phyloP scores from a whole-genome alignment of 768 basidiomycete species.

The Lyophyllum semitale region DNA sequence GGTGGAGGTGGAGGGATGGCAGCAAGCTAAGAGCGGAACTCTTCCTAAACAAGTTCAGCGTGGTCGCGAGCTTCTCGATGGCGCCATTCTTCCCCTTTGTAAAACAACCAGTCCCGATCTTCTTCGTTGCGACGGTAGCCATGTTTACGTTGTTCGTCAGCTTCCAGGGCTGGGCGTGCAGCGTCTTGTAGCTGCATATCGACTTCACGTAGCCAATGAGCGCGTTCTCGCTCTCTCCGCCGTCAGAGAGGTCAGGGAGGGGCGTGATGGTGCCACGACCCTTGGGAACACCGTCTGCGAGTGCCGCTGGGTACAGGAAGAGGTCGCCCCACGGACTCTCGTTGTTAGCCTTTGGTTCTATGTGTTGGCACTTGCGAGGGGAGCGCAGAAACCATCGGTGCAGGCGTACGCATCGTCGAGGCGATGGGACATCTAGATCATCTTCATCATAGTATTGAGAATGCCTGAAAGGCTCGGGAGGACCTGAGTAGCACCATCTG shows the following conservation, averaged over 20 bases:
- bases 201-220: slow-evolving; percentile 60
- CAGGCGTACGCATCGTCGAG: slow-evolving; percentile 1
- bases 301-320: slow-evolving; percentile 12
- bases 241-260: slow-evolving; percentile 35
- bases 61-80: slow-evolving; percentile 56
- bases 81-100: slow-evolving; percentile 58
- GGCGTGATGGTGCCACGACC: slow-evolving; percentile 36
- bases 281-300: background rate
- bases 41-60: slow-evolving; percentile 46
- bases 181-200: slow-evolving; percentile 46
- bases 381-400: background rate
- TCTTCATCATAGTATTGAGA: slow-evolving; percentile 3
- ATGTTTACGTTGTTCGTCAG: slow-evolving; percentile 63
- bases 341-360: background rate
- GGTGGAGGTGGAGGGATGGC: slow-evolving; percentile 28
- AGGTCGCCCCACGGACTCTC: slow-evolving; percentile 7
- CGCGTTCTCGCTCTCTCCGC: slow-evolving; percentile 53
- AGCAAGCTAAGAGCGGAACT: slow-evolving; percentile 39
- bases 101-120: slow-evolving; percentile 60
- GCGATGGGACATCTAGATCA: background rate
- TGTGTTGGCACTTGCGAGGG: background rate
- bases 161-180: slow-evolving; percentile 51
- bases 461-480: slow-evolving; percentile 4
- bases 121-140: slow-evolving; percentile 70
- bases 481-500: background rate